phyloP scores from a whole-genome alignment of 148 eudicot genomes.

The Hydrangea macrophylla region DNA sequence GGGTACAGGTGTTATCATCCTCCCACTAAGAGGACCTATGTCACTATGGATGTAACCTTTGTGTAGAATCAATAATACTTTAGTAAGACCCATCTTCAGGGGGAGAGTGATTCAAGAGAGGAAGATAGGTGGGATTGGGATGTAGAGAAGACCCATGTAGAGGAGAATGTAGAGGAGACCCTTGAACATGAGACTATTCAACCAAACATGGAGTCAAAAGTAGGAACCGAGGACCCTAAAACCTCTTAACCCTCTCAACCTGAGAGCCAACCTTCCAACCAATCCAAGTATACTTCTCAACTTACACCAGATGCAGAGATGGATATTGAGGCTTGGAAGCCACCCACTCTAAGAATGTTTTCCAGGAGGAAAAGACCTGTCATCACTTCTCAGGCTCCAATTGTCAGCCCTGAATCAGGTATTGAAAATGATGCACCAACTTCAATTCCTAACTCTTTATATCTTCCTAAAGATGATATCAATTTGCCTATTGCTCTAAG shows the following conservation, averaged over 20 bases:
- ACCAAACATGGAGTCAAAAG: not conserved
- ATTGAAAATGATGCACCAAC: no score
- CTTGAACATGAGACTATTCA: not conserved
- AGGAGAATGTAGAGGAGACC: not conserved
- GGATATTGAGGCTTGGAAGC: not conserved
- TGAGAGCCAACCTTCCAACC: not conserved
- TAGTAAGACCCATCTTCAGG: not conserved
- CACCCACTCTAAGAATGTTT: not conserved
- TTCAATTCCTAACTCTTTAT: no score
- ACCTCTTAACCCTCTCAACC: no score
- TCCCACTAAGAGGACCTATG: no score
- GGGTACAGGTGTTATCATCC: not conserved
- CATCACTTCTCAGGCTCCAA: not conserved
- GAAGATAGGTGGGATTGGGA: not conserved
- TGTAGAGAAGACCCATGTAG: no score
- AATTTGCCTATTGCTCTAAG: no score
- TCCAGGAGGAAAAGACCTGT: not conserved
- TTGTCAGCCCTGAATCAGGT: not conserved
- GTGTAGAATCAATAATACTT: not conserved
- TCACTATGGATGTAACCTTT: no score
- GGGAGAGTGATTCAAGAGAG: not conserved
- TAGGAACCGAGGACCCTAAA: no score
- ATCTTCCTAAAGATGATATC: no score
- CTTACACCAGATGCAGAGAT: no score
- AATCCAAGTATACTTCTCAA: no score